Evolutionary conservation across 306 rosid species (phyloP).

Genomic region (Ceratonia siliqua): DNA sequence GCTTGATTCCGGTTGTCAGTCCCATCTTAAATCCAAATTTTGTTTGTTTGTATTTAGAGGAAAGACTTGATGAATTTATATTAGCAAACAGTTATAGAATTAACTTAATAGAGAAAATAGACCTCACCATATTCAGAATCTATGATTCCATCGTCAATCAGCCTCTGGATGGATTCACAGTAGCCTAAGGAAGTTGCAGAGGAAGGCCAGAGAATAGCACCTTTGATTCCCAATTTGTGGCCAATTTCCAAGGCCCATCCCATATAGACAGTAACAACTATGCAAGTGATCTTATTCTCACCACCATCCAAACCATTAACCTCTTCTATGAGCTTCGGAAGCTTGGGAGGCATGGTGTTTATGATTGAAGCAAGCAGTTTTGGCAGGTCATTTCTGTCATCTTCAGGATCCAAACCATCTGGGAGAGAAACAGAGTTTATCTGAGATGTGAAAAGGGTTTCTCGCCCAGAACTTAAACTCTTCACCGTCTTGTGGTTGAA

Average conservation of each 20-base stretch:
- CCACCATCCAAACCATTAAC: background rate
- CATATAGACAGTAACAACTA: background rate
- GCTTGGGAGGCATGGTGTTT: slow-evolving; percentile 39
- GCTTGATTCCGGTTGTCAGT: too few species aligned
- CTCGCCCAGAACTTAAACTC: background rate
- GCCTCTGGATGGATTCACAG: background rate
- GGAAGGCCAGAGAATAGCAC: slow-evolving; percentile 17
- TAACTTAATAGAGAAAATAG: background rate
- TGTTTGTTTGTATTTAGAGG: too few species aligned
- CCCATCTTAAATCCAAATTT: too few species aligned
- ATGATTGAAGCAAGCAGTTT: slow-evolving; percentile 28
- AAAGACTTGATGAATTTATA: too few species aligned
- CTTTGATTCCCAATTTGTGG: slow-evolving; percentile 21
- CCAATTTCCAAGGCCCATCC: slow-evolving; percentile 37
- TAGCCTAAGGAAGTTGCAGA: slow-evolving; percentile 4
- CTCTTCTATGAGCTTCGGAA: slow-evolving; percentile 27
- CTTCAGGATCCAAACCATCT: slow-evolving; percentile 54
- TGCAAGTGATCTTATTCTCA: background rate
- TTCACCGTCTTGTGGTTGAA: slow-evolving; percentile 13
- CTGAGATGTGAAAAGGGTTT: background rate
- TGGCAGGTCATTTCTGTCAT: slow-evolving; percentile 40
- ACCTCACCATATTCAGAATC: background rate
- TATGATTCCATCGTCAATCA: slow-evolving; percentile 31
- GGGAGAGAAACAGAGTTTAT: slow-evolving; percentile 50
- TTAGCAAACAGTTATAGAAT: too few species aligned